Base-by-base conservation (phyloP, 2,329 filamentous ascomycete species). In the Colletotrichum liriopes region DNA sequence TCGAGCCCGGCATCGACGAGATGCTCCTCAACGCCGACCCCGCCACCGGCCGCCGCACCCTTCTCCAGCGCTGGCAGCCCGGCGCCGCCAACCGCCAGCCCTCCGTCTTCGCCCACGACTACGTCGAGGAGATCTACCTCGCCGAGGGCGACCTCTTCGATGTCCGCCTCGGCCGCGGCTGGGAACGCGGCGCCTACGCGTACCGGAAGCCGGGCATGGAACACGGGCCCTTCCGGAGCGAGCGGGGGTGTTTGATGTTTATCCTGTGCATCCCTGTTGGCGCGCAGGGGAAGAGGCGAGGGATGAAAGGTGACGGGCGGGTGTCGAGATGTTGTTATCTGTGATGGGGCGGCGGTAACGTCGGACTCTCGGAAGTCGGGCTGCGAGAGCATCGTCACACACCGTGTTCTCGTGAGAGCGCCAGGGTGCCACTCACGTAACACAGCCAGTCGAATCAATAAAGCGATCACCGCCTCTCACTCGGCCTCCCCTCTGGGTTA, bases 121-220 rank as follows among this genome's bases (percentile, higher is more conserved):
- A 80, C 61, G 77, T 81, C 52, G 82, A 84, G 62, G 82, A 83
- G 60, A 81, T 83, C 60, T 82, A 77, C 68, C 76, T 84, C 49
- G 73, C 81, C 20, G 78, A 81, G 43, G 81, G 81, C 18, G 80
- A 81, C 51, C 69, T 84, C 64, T 77, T 77, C 68, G 81, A 83
- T 74, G 74, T 77, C 49, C 76, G 75, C 20, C 75, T 82, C 11
- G 72, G 66, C 23, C 74, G 78, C 63, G 73, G 77, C 11, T 84
- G 79, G 79, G 70, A 77, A 16, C 77, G 78, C 59, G 81, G 82
- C 47, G 77, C 80, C 5, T 84, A 83, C 78, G 82, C 81, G 18
- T 84, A 83, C 73, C 78, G 82, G 26, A 77, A 81, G 60, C 81
- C 82, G 18, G 81, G 81, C 12, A 84, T 82, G 82, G 74, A 80